Evolutionary conservation across 495 filamentous ascomycete genomes (phyloP), one percentile per base, ranked within the genome.

Genomic region (Penicillium egyptiacum): DNA sequence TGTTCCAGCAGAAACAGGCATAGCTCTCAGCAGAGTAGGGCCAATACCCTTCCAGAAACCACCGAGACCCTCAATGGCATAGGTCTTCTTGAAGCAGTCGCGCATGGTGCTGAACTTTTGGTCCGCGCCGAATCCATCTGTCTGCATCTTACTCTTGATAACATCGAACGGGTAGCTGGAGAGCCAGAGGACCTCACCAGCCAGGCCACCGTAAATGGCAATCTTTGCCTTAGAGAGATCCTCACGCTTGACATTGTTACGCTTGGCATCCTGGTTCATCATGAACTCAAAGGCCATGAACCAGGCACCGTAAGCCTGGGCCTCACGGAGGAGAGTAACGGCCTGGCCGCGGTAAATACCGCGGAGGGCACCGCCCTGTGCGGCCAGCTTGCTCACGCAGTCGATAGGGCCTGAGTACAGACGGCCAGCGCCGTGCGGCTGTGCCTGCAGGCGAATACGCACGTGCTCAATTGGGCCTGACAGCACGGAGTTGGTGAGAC

Each of bases 121-220:
- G 53, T 81, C 71, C 1, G 81, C 80, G 22, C 84, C 84, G 67
- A 97, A 91, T 20, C 90, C 92, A 78, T 98, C 94, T 59, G 85
- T 95, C 82, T 98, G 94, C 93, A 98, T 96, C 84, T 96, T 97
- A 74, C 90, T 96, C 88, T 98, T 98, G 70, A 98, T 76, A 26
- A 98, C 94, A 73, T 98, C 94, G 55, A 98, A 86, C 22, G 94
- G 94, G 71, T 98, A 98, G 65, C 89, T 94, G 39, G 80, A 81
- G 59, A 98, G 70, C 94, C 94, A 98, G 41, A 98, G 79, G 22
- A 85, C 89, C 80, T 98, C 94, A 58, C 94, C 94, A 1, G 94
- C 94, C 52, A 98, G 70, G 41, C 94, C 94, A 61, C 94, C 94
- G 68, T 97, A 98, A 9, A 89, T 77, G 17, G 94, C 95, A 42